Base-by-base conservation (phyloP, 495 filamentous ascomycete genomes). In the Annulohypoxylon maeteangense region DNA sequence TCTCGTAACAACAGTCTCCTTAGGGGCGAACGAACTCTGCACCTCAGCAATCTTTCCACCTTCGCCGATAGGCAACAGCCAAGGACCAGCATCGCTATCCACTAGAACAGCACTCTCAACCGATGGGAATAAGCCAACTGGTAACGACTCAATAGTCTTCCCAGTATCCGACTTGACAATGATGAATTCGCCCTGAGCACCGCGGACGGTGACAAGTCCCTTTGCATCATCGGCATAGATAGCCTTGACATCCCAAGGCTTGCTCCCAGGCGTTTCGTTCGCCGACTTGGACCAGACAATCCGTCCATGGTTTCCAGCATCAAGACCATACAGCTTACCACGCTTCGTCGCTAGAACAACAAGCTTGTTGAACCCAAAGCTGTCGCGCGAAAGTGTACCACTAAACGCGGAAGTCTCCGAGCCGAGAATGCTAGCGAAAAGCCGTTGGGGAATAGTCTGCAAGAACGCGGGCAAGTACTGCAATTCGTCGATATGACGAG, bases 331-430 rank as follows among this genome's bases (percentile, higher is more conserved):
- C 7, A 98, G 78, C 57, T 92, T 88, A 7, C 95, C 95, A 61
- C 88, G 88, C 64, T 89, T 85, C 7, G 95, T 97, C 6, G 92
- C 94, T 47, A 96, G 84, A 67, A 97, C 83, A 6, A 91, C 87
- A 32, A 95, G 81, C 78, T 96, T 97, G 65, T 90, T 87, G 75
- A 97, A 92, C 27, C 95, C 95, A 76, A 98, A 98, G 75, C 86
- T 89, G 75, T 98, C 93, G 11, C 90, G 81, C 11, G 84, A 81
- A 32, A 90, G 81, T 27, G 70, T 80, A 14, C 87, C 89, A n/a
- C 86, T 83, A 4, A 83, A 76, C 5, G 65, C 56, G 7, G 76
- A 76, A 16, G 72, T 77, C 40, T 87, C 86, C 1, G 81, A 84
- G 48, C 86, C 87, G 23, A 92, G 54, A n/a, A 97, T 84, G 67